These are phyloP conservation scores for Mycena latifolia DNA, from an alignment of 768 basidiomycete species.

Conservation along the genomic window DNA sequence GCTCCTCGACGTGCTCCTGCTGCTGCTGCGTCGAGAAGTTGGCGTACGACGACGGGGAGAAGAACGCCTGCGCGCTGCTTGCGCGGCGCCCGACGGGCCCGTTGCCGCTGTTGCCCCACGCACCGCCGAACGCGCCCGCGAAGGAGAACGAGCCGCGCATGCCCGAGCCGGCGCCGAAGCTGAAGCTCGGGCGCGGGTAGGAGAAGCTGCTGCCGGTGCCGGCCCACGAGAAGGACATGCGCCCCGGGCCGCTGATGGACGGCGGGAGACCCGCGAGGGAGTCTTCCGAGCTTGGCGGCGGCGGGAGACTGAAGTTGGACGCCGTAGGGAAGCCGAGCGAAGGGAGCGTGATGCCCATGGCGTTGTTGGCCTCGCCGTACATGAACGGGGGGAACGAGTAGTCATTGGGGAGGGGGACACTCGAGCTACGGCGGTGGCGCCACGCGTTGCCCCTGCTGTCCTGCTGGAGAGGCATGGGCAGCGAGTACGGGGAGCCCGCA, in stretches of 20 bases:
- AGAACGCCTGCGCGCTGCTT: slow-evolving; percentile 54
- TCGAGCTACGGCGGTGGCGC: slow-evolving; percentile 67
- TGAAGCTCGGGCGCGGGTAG: slow-evolving; percentile 36
- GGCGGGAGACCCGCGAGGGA: slow-evolving; percentile 53
- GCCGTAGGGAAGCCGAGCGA: slow-evolving; percentile 55
- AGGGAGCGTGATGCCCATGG: slow-evolving; percentile 36
- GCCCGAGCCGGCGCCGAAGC: slow-evolving; percentile 21
- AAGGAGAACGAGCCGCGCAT: slow-evolving; percentile 30
- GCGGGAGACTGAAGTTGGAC: slow-evolving; percentile 56
- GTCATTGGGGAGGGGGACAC: slow-evolving; percentile 69
- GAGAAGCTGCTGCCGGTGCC: slow-evolving; percentile 31
- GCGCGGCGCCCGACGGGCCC: slow-evolving; percentile 35
- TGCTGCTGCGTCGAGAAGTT: slow-evolving; percentile 38
- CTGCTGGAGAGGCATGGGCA: slow-evolving; percentile 27
- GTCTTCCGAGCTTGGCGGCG: slow-evolving; percentile 47
- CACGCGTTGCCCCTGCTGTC: slow-evolving; percentile 34
- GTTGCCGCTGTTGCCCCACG: slow-evolving; percentile 20
- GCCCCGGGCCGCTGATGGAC: slow-evolving; percentile 26
- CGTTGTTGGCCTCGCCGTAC: slow-evolving; percentile 37
- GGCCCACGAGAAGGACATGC: slow-evolving; percentile 32
- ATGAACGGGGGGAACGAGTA: slow-evolving; percentile 36
- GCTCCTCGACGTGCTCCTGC: slow-evolving; percentile 58
- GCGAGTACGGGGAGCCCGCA: slow-evolving; percentile 33
- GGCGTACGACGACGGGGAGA: slow-evolving; percentile 51
- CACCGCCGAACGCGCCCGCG: no score